Base-by-base conservation (phyloP, 352 stramenopile species). In the Pythium utonaiense region DNA sequence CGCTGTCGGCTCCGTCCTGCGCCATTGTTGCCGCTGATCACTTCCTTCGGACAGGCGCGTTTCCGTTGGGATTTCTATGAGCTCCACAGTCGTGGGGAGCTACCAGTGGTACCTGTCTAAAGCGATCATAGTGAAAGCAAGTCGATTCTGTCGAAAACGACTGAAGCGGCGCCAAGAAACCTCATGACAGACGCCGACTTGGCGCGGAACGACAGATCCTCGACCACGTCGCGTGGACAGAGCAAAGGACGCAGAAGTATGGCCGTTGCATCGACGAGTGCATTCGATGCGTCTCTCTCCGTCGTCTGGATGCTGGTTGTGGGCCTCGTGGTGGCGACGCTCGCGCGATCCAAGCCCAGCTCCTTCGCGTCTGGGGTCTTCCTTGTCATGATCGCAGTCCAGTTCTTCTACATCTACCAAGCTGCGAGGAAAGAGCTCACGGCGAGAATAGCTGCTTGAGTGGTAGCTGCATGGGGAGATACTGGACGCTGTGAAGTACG, bases 351-450 rank as follows among this genome's bases (percentile, higher is more conserved):
- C 57, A 67, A 67, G 38, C 22, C n/a, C 21, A 48, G 51, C 13
- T 42, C 53, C 22, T 79, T 34, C 49, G 66, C 34, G 54, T 66
- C 42, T 9, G 58, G 27, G 13, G 22, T 58, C 0, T 69, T 79
- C 30, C 24, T 62, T 28, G 30, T 69, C 7, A 71, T 89, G 24
- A 66, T 91, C 30, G 27, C 68, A 47, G 36, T 87, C 9, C 79
- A 91, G 62, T 69, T 75, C 52, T 76, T 71, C 56, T 85, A 74
- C 53, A 65, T 89, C 34, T 86, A 88, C 62, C 74, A 80, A 57
- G 79, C 72, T 13, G 74, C 77, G 10, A 73, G 66, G 10, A 34
- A 77, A 48, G 56, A 80, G 55, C 69, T 89, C 6, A 45, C 25
- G n/a, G 41, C 10, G 45, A 28, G 34, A 30, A 47, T 4, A 48